phyloP scores from a whole-genome alignment of 2,329 filamentous ascomycete genomes.

The Exserohilum rostratum region DNA sequence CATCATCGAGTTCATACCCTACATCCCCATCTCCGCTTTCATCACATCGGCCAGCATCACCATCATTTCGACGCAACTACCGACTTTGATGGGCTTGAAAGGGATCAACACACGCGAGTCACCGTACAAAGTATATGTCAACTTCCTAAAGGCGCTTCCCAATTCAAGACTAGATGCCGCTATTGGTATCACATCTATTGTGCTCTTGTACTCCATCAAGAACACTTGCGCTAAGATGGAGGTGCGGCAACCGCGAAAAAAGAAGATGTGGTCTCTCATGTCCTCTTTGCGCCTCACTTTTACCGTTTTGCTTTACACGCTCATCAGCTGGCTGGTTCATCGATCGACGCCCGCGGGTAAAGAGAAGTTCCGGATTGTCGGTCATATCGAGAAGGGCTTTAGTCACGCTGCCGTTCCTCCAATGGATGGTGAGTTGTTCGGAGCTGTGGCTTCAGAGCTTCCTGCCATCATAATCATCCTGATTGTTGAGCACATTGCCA shows the following conservation, averaged over 20 bases:
- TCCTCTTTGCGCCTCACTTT: constrained; percentile 86
- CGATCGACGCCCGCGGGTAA: constrained; percentile 49
- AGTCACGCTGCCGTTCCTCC: constrained; percentile 73
- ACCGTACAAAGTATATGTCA: constrained; percentile 83
- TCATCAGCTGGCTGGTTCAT: constrained; percentile 82
- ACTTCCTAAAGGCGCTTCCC: constrained; percentile 75
- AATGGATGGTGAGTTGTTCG: constrained; percentile 69
- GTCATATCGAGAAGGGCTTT: constrained; percentile 81
- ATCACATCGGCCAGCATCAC: constrained; percentile 96
- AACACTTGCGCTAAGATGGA: constrained; percentile 67
- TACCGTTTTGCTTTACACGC: constrained; percentile 85
- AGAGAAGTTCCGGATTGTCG: constrained; percentile 71
- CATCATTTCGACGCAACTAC: constrained; percentile 83
- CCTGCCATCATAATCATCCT: constrained; percentile 87
- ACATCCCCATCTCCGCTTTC: constrained; percentile 89
- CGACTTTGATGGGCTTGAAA: constrained; percentile 77
- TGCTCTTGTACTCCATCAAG: constrained; percentile 69
- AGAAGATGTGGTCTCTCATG: constrained; percentile 82
- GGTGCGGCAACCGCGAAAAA: constrained; percentile 68
- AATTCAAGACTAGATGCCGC: constrained; percentile 77
- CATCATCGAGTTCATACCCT: constrained; percentile 91
- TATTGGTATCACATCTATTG: constrained; percentile 82
- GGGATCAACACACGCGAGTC: constrained; percentile 75
- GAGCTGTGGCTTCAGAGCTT: constrained; percentile 70
- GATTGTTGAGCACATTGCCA: constrained; percentile 92